Percentiles rank a stretch among this genome's conserved stretches.
phyloP scores from a whole-genome alignment of 208 protist species.

The Leishmania amazonensis region DNA sequence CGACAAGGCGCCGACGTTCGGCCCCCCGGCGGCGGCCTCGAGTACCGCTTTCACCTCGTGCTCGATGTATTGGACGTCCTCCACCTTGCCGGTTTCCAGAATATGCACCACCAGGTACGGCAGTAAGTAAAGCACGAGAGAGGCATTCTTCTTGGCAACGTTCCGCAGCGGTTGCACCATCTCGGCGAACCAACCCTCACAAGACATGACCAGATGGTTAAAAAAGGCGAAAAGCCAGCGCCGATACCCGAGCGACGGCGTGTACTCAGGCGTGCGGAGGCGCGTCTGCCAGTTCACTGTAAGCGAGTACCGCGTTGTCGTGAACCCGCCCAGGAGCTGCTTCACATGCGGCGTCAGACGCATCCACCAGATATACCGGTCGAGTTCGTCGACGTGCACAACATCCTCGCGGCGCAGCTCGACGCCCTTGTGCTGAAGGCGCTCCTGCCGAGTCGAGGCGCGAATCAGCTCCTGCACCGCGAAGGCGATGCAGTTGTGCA shows the following conservation, averaged over 20 bases:
- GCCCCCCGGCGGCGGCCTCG: slow-evolving; percentile 21
- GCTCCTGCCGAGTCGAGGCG: slow-evolving; percentile 62
- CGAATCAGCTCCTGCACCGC: slow-evolving; percentile 87
- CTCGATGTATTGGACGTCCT: slow-evolving; percentile 42
- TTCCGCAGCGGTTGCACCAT: slow-evolving; percentile 80
- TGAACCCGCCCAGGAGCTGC: slow-evolving; percentile 75
- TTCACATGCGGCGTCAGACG: slow-evolving; percentile 50
- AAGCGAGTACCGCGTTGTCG: slow-evolving; percentile 70
- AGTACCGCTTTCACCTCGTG: slow-evolving; percentile 56
- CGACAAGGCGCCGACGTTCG: slow-evolving; percentile 13
- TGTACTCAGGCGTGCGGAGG: slow-evolving; percentile 64
- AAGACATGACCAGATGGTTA: slow-evolving; percentile 54
- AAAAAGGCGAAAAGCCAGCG: slow-evolving; percentile 79
- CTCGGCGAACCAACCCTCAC: slow-evolving; percentile 55
- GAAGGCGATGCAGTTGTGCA: slow-evolving; percentile 87
- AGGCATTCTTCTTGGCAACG: slow-evolving; percentile 75
- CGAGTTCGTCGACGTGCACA: slow-evolving; percentile 69
- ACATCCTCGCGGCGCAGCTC: slow-evolving; percentile 49
- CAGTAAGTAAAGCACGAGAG: slow-evolving; percentile 66
- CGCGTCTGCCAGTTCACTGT: slow-evolving; percentile 46
- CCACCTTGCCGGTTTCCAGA: slow-evolving; percentile 37
- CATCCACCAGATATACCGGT: slow-evolving; percentile 83
- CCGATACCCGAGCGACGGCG: slow-evolving; percentile 46
- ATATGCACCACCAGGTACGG: slow-evolving; percentile 81
- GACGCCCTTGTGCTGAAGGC: slow-evolving; percentile 30